phyloP scores from a whole-genome alignment of 1,284 basidiomycete species.

The Exobasidium rhododendri region DNA sequence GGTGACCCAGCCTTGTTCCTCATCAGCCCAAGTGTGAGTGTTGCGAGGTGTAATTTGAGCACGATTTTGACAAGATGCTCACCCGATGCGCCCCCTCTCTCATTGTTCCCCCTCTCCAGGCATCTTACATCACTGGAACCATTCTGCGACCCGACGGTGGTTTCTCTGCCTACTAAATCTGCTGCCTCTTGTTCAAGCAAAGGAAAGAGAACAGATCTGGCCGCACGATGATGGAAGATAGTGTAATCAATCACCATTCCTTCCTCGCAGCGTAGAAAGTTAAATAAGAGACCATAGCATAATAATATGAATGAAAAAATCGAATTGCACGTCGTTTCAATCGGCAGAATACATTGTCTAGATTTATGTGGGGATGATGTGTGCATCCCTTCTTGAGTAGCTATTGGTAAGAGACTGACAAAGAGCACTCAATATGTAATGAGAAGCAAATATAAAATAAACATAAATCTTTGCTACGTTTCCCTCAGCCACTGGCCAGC shows the following conservation, averaged over 20 bases:
- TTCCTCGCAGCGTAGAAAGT: background rate
- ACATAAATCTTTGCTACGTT: conserved; percentile 11
- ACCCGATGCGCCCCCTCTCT: background rate
- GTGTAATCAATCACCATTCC: too few species aligned
- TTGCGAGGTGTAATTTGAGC: too few species aligned
- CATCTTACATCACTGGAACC: conserved; percentile 48
- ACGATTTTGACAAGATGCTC: too few species aligned
- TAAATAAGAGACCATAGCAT: background rate
- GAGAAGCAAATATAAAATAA: background rate
- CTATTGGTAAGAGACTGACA: background rate
- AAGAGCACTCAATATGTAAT: conserved; percentile 14
- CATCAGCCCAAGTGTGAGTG: conserved; percentile 33
- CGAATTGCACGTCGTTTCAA: too few species aligned
- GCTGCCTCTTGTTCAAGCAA: too few species aligned
- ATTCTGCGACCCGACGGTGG: conserved; percentile 43
- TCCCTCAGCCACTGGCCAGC: conserved; percentile 10
- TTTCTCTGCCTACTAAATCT: conserved; percentile 48
- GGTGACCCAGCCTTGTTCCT: conserved; percentile 48
- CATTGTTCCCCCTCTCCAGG: conserved; percentile 16
- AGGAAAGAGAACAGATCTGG: too few species aligned
- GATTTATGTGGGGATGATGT: background rate
- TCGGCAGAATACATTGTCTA: background rate
- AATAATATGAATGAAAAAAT: too few species aligned
- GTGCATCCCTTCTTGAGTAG: conserved; percentile 10
- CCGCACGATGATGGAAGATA: too few species aligned